Evolutionary conservation across 2,329 filamentous ascomycete species (phyloP).

Genomic region (Graphiopsis chlorocephala): DNA sequence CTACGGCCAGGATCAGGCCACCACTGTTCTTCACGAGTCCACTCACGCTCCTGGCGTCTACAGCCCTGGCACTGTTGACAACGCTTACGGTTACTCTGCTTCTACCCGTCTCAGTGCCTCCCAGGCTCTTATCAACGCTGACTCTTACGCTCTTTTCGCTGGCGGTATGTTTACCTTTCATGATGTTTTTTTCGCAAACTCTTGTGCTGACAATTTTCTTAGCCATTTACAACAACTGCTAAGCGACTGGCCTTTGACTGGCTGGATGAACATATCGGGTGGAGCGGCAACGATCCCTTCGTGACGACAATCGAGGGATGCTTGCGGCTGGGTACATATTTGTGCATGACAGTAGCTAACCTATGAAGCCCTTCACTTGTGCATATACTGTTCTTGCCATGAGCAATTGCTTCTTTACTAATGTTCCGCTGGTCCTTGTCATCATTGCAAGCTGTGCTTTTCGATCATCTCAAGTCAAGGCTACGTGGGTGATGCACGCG

Average conservation of each 20-base stretch:
- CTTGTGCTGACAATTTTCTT: neutral
- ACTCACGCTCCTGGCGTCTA: slow-evolving; percentile 55
- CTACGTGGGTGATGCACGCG: too few relatives aligned
- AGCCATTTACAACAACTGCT: slow-evolving; percentile 13
- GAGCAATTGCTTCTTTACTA: neutral
- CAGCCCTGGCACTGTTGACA: slow-evolving; percentile 54
- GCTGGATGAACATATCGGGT: neutral
- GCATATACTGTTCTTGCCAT: neutral
- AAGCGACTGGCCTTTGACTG: neutral
- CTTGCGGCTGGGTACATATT: neutral
- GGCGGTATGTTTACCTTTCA: slow-evolving; percentile 4
- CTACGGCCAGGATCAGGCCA: slow-evolving; percentile 64
- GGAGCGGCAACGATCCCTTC: neutral
- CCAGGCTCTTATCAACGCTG: slow-evolving; percentile 61
- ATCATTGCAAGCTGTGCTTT: too few relatives aligned
- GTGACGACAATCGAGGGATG: neutral
- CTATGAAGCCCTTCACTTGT: neutral
- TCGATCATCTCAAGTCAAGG: too few relatives aligned
- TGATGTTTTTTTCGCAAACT: neutral
- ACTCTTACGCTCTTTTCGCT: slow-evolving; percentile 57
- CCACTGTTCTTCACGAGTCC: slow-evolving; percentile 63
- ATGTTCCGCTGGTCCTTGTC: too few relatives aligned
- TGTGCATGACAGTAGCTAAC: neutral
- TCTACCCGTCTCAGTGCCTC: slow-evolving; percentile 44
- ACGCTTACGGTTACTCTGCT: slow-evolving; percentile 57